Base-by-base conservation (phyloP, 106 monocot genomes). In the Dactylorhiza incarnata region DNA sequence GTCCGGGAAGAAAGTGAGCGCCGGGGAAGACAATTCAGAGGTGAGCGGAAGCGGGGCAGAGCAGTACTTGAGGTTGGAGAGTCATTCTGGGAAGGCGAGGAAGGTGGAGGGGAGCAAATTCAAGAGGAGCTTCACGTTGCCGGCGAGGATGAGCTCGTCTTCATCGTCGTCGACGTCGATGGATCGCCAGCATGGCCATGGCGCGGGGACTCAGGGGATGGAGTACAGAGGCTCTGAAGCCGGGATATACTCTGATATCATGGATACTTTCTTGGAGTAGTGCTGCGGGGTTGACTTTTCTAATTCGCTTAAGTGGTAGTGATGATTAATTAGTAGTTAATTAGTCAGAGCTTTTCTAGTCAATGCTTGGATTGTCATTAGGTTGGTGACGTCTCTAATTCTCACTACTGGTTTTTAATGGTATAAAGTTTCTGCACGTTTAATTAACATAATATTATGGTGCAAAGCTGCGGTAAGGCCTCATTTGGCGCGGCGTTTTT, bases 81-180 rank as follows among this genome's bases (percentile, higher is more conserved):
- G 45, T 45, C 69, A 23, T 29, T 49, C 72, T 9, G 49, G 54
- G 65, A 92, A 84, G 72, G 72, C 61, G 53, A 77, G 83, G 73
- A 87, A 80, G 75, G 78, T 80, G 77, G 92, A 89, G 11, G 72
- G 72, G 45, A 75, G 23, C 73, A 85, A 89, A 76, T 89, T 92
- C 75, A 92, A 87, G 83, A 84, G 89, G 84, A 92, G 92, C 78
- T 89, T 89, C 77, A 92, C 92, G 1, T 63, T 92, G 85, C 92
- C 92, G 12, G 87, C 80, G 5, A 78, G 87, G 59, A 89, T 89
- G 89, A 78, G 56, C 13, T 75, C 88, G 22, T 81, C 84, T 5
- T 75, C 86, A 8, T 49, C 86, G 25, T 80, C 91, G n/a, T 15
- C 37, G 0, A 37, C 37, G 37, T 37, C 37, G 3, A 2, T 37